Base-by-base conservation (phyloP, 176 grass and related monocot species). In the Elaeis guineensis region DNA sequence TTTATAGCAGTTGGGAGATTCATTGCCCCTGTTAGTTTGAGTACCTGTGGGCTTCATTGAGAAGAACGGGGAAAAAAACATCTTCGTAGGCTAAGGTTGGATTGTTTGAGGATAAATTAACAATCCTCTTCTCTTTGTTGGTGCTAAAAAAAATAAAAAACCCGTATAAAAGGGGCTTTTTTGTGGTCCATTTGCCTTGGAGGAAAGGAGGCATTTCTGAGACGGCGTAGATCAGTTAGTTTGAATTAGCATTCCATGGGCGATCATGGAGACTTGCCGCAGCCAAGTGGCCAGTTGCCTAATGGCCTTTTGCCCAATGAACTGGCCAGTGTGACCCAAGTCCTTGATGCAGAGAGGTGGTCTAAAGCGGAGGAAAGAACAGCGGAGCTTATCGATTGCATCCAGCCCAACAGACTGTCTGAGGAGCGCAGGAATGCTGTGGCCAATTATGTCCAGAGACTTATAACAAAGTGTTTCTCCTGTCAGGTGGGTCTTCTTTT, bases 301-400 rank as follows among this genome's bases (percentile, higher is more conserved):
- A 95, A 90, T 71, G 91, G 91, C 32, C 83, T 95, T 72, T 75
- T 90, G 78, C 71, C 80, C 71, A 69, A 70, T 24, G 83, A 82
- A 57, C 70, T 65, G 3, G 59, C 64, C 17, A 82, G 76, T 64
- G 74, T 83, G 24, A 84, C 77, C 35, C 53, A 72, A 44, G 57
- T 56, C 4, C 77, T 90, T 71, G 86, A 95, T 64, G 70, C 50
- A 21, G 86, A 90, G 35, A 84, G 70, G 52, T 87, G 66, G 86
- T 60, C 63, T 29, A 44, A 79, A 64, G 90, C 77, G 0, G 90
- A 95, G 76, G 55, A 48, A 50, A 78, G 72, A 59, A 86, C 86
- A 20, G 69, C 80, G 8, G 83, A 90, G 59, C 69, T 95, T 51
- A 95, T 95, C 77, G 59, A 70, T 4, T 24, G 52, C 75, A 84